phyloP scores from a whole-genome alignment of 805 yeast genomes.

The Wickerhamiella sergipiensis region DNA sequence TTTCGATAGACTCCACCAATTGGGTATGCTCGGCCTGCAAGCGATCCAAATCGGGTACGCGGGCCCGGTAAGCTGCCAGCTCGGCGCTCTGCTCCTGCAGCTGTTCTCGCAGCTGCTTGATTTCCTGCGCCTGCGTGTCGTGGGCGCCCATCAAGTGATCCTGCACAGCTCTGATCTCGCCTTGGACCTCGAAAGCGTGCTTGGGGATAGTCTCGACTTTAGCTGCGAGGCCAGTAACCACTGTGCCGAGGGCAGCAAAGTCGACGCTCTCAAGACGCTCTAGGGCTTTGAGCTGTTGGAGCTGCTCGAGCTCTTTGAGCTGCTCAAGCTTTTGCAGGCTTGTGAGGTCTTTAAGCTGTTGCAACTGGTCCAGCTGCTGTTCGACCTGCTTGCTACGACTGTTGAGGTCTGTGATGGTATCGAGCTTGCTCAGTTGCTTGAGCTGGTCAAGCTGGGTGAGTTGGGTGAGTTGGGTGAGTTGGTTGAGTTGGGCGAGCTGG shows the following conservation, averaged over 20 bases:
- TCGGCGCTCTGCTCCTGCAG: neutral
- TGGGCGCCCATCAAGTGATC: conserved; percentile 12
- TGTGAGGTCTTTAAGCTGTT: neutral
- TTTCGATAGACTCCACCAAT: conserved; percentile 2
- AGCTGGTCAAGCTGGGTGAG: neutral
- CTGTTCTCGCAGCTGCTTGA: conserved; percentile 1
- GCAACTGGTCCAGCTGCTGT: neutral
- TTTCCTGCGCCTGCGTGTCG: conserved; percentile 3
- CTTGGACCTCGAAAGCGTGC: conserved; percentile 4
- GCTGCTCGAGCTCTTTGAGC: conserved; percentile 2
- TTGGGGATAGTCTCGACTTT: neutral
- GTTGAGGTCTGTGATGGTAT: too few relatives aligned
- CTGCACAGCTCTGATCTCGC: conserved; percentile 16
- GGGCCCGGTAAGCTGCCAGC: neutral
- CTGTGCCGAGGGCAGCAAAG: neutral
- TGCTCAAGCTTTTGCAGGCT: too few relatives aligned
- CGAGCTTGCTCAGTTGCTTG: neutral
- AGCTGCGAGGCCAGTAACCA: neutral
- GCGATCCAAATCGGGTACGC: neutral
- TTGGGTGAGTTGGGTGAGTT: neutral
- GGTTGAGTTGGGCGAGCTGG: neutral
- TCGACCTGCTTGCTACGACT: too few relatives aligned
- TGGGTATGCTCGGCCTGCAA: neutral
- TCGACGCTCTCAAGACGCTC: neutral
- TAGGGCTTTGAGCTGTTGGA: conserved; percentile 4